Conservation (phyloP, 1,284 basidiomycete genomes). For the Trichosporon inkin region DNA sequence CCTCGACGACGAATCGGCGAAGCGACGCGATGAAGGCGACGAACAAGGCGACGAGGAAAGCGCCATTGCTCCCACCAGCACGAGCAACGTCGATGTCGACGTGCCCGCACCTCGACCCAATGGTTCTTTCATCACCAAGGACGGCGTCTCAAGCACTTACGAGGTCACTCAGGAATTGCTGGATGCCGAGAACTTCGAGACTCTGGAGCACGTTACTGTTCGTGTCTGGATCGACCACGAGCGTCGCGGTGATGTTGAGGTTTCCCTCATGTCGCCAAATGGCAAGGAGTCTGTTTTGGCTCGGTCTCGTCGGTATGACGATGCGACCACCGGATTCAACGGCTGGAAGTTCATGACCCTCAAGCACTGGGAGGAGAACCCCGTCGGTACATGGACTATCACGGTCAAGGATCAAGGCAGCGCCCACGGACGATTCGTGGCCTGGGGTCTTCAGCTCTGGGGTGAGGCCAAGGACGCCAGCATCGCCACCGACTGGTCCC, state of each 20-base stretch:
- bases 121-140: constrained; percentile 57
- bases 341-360: constrained; percentile 98
- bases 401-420: constrained; percentile 72
- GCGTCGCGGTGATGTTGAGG: constrained; percentile 86
- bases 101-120: constrained; percentile 11
- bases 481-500: constrained; percentile 61
- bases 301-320: constrained; percentile 66
- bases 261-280: constrained; percentile 78
- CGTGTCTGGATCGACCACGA: constrained; percentile 88
- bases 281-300: constrained; percentile 84
- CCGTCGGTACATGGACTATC: constrained; percentile 89
- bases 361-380: constrained; percentile 97
- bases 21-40: neutral
- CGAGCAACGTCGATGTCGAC: constrained; percentile 19
- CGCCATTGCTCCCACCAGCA: constrained; percentile 11
- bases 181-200: constrained; percentile 71
- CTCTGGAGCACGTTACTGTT: constrained; percentile 87
- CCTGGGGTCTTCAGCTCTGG: constrained; percentile 92
- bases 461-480: constrained; percentile 76
- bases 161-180: constrained; percentile 70
- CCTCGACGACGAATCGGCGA: neutral
- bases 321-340: constrained; percentile 66
- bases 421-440: constrained; percentile 73
- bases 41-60: neutral
- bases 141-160: constrained; percentile 66